Conservation (phyloP, 805 yeast species). For the Nakazawaea pomicola region DNA sequence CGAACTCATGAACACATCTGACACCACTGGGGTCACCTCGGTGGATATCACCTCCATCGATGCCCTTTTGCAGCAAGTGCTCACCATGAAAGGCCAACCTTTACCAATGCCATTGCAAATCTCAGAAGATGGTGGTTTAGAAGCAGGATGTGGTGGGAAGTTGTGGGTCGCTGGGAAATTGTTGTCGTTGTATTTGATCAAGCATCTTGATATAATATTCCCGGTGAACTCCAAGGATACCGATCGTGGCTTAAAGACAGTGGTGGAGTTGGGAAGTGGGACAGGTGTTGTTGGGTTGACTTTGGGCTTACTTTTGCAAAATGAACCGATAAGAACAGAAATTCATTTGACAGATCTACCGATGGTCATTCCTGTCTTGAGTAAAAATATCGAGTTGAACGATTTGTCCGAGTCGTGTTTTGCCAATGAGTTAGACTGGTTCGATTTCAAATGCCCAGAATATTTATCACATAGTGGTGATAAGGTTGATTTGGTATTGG, state of each 20-base stretch:
- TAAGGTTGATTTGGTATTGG: constrained; percentile 40
- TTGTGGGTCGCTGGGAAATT: constrained; percentile 60
- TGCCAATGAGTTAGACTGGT: constrained; percentile 44
- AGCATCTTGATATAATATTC: constrained; percentile 17
- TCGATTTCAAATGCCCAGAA: constrained; percentile 33
- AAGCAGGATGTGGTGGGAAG: constrained; percentile 58
- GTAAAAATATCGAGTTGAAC: constrained; percentile 38
- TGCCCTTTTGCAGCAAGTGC: neutral
- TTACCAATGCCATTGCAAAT: no score
- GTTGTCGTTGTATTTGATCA: constrained; percentile 39
- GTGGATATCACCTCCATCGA: constrained; percentile 11
- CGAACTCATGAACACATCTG: constrained; percentile 4
- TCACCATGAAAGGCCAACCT: no score
- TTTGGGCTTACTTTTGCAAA: constrained; percentile 25
- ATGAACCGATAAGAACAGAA: constrained; percentile 21
- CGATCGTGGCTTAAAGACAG: no score
- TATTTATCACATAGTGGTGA: constrained; percentile 23
- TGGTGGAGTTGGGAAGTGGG: constrained; percentile 53
- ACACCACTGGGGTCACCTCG: constrained; percentile 9
- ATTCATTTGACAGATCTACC: constrained; percentile 47
- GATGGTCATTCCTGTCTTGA: constrained; percentile 42
- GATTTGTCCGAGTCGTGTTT: constrained; percentile 28
- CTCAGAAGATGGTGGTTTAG: constrained; percentile 49
- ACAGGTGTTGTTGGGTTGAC: constrained; percentile 50
- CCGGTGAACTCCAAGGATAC: constrained; percentile 18